Conservation (phyloP, 2,329 filamentous ascomycete species). For the Thelonectria blattea region DNA sequence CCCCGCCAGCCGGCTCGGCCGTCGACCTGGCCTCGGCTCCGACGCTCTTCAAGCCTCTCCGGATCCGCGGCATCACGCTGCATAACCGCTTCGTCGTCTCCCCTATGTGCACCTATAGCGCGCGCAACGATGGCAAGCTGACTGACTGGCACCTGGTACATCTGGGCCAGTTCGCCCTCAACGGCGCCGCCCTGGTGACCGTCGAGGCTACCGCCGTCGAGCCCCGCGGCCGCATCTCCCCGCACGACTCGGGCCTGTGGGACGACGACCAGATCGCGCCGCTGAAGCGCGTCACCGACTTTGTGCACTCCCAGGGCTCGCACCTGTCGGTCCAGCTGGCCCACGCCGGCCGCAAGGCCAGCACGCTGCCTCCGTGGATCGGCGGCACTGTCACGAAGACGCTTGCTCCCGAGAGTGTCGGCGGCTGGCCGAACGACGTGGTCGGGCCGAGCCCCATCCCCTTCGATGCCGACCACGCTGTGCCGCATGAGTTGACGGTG, state of each 20-base stretch:
- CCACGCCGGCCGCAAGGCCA: slow-evolving; percentile 78
- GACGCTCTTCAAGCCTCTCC: slow-evolving; percentile 63
- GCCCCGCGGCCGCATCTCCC: slow-evolving; percentile 81
- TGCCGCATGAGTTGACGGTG: slow-evolving; percentile 71
- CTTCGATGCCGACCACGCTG: slow-evolving; percentile 65
- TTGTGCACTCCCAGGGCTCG: slow-evolving; percentile 78
- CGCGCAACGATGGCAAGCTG: slow-evolving; percentile 65
- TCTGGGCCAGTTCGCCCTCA: slow-evolving; percentile 76
- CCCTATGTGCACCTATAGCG: slow-evolving; percentile 68
- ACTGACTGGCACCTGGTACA: slow-evolving; percentile 86
- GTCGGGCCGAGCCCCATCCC: slow-evolving; percentile 58
- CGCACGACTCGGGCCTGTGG: slow-evolving; percentile 82
- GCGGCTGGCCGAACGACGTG: slow-evolving; percentile 65
- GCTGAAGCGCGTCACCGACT: slow-evolving; percentile 74
- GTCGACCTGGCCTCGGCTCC: slow-evolving; percentile 50
- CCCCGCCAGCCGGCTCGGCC: slow-evolving; percentile 57
- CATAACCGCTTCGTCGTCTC: slow-evolving; percentile 64
- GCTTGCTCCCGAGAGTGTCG: slow-evolving; percentile 58
- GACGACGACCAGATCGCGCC: slow-evolving; percentile 80
- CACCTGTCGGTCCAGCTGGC: slow-evolving; percentile 81
- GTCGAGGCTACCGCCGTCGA: slow-evolving; percentile 81
- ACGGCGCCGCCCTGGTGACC: slow-evolving; percentile 75
- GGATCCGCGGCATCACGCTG: slow-evolving; percentile 58
- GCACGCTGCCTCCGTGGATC: slow-evolving; percentile 69
- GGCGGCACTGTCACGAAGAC: slow-evolving; percentile 50